Conservation (phyloP, 2,329 filamentous ascomycete species). For the Hypoxylon sp. region DNA sequence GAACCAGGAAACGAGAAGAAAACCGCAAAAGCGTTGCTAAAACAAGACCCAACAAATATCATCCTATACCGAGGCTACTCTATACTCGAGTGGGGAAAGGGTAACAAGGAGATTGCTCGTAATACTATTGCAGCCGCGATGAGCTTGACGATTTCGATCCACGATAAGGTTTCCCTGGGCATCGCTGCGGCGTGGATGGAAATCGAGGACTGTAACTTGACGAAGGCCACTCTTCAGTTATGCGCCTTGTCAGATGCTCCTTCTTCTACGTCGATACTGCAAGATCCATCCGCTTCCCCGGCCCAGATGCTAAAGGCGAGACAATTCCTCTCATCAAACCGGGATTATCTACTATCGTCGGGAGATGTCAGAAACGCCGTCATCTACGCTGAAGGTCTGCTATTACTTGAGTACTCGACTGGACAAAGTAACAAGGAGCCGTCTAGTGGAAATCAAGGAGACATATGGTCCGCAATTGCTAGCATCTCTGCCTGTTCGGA, state of each 20-base stretch:
- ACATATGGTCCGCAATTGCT: constrained; percentile 65
- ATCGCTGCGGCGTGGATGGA: constrained; percentile 77
- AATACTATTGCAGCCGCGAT: constrained; percentile 78
- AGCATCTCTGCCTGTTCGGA: constrained; percentile 58
- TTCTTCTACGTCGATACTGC: constrained; percentile 38
- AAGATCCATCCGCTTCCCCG: constrained; percentile 49
- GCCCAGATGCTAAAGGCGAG: constrained; percentile 65
- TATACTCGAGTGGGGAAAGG: constrained; percentile 73
- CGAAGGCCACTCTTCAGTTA: constrained; percentile 56
- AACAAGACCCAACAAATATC: constrained; percentile 72
- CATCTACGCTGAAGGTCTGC: constrained; percentile 71
- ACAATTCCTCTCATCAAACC: constrained; percentile 65
- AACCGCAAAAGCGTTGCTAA: constrained; percentile 79
- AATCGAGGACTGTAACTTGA: constrained; percentile 60
- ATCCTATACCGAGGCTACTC: constrained; percentile 85
- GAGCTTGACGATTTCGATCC: constrained; percentile 45
- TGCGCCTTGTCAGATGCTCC: constrained; percentile 56
- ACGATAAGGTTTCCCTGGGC: constrained; percentile 61
- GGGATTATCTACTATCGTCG: constrained; percentile 69
- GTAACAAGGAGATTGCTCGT: constrained; percentile 68
- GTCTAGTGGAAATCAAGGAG: constrained; percentile 64
- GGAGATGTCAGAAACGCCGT: constrained; percentile 63
- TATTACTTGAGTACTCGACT: constrained; percentile 76
- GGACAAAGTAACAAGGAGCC: constrained; percentile 58
- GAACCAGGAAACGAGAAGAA: constrained; percentile 72